Conservation (phyloP, 352 stramenopile genomes). For the Detonula confervacea region DNA sequence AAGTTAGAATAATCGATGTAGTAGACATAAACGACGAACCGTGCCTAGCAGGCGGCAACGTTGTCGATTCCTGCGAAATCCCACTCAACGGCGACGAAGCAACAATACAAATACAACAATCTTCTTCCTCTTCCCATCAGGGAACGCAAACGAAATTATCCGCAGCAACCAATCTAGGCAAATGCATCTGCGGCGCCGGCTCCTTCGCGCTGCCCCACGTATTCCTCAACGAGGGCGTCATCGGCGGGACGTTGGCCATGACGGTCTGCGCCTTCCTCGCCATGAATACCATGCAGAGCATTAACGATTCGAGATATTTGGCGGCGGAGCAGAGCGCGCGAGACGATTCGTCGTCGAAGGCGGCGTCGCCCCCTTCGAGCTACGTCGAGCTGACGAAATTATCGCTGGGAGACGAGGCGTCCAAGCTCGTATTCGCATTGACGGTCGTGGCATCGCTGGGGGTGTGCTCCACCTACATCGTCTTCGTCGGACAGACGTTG, state of each 20-base stretch:
- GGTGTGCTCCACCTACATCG: constrained; percentile 74
- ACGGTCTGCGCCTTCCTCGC: constrained; percentile 46
- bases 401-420: constrained; percentile 30
- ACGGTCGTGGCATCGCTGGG: constrained; percentile 65
- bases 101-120: constrained; percentile 1
- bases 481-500: constrained; percentile 69
- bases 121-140: not conserved
- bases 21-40: constrained; percentile 33
- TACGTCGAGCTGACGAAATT: constrained; percentile 59
- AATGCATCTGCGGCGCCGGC: constrained; percentile 66
- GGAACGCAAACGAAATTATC: constrained; percentile 53
- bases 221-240: constrained; percentile 61
- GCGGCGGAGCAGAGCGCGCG: not conserved
- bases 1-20: not conserved
- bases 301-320: constrained; percentile 40
- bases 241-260: constrained; percentile 58
- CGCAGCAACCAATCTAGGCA: constrained; percentile 52
- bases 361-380: constrained; percentile 8
- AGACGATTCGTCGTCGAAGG: not conserved
- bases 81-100: no score
- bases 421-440: constrained; percentile 52
- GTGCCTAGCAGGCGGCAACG: constrained; percentile 31
- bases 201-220: constrained; percentile 62
- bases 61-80: constrained; percentile 33
- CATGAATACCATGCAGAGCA: constrained; percentile 48